Evolutionary conservation across 257 asterid species (phyloP), one percentile per base, ranked within the genome.

Genomic region (Avicennia marina): DNA sequence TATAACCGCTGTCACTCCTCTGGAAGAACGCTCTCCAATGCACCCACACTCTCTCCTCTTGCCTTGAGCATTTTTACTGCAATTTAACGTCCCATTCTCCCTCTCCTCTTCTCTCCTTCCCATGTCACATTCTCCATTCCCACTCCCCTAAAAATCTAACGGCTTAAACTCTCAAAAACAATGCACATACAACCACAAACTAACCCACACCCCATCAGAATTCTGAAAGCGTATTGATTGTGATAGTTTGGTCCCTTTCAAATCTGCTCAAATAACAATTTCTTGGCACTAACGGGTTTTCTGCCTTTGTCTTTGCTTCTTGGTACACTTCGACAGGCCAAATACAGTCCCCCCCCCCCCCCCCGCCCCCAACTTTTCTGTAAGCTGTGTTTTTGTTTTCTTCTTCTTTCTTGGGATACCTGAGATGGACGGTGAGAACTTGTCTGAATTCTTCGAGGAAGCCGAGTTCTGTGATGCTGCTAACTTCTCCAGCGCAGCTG

Each of bases 171-270:
- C 33, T n/a, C 43, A 19, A 19, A 52, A 29, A 7, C 13, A 42
- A 31, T 36, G 33, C 47, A 33, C 12, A 33, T 22, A 25, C 25
- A 43, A 51, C 59, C 53, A 63, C 46, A 63, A 34, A 56, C 25
- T 12, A 25, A 18, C 38, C 17, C 32, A n/a, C 63, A n/a, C 33
- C 44, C 65, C 53, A 65, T 64, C 71, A 58, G 44, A 56, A 55
- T 60, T 51, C 66, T 53, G 66, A 66, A 45, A 58, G 31, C 38
- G 31, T 39, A 66, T 61, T 76, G 89, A 84, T 78, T 68, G 74
- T 58, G 94, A 81, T 75, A 73, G 84, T 79, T 79, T 64, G 62
- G 83, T 77, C 83, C 70, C 67, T 70, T 60, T 73, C 85, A 59
- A 9, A 43, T 72, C 63, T 18, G 57, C 66, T 65, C 56, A 56